phyloP scores from a whole-genome alignment of 2,329 filamentous ascomycete species.

The Xenosphaeropsis pyriputrescens region DNA sequence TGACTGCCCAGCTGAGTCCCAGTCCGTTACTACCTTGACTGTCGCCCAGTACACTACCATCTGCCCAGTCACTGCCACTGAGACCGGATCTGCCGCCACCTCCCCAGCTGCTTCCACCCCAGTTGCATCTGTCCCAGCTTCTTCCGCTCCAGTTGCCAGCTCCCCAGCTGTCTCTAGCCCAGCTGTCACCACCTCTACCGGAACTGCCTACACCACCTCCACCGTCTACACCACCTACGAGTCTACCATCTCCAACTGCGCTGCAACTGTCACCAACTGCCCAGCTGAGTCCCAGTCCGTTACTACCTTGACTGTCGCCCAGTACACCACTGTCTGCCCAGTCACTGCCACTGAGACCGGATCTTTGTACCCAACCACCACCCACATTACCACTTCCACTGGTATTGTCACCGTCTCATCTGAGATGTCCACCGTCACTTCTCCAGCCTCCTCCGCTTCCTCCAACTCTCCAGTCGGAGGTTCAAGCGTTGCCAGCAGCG shows the following conservation, averaged over 20 bases:
- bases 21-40: not conserved
- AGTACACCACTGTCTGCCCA: not conserved
- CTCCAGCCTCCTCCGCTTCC: too few relatives aligned
- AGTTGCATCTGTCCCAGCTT: too few relatives aligned
- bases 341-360: not conserved
- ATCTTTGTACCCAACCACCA: conserved; percentile 1
- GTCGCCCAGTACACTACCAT: not conserved
- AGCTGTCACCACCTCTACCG: conserved; percentile 28
- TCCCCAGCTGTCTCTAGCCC: conserved; percentile 24
- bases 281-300: not conserved
- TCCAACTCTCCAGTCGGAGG: not conserved
- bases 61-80: not conserved
- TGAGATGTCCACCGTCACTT: not conserved
- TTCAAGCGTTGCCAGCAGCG: too few relatives aligned
- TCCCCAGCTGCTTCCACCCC: too few relatives aligned
- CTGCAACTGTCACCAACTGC: not conserved
- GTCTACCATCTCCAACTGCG: not conserved
- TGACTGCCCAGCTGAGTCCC: not conserved
- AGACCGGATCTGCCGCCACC: not conserved
- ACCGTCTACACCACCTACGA: not conserved
- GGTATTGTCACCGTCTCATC: not conserved
- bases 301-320: not conserved
- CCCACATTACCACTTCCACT: conserved; percentile 1
- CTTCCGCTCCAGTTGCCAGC: too few relatives aligned
- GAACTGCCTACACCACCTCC: conserved; percentile 16